Percentiles rank a stretch among this genome's conserved stretches.
These are phyloP conservation scores for Metarhizium guizhouense DNA, from an alignment of 2,329 filamentous ascomycete genomes.

Conservation along the genomic window DNA sequence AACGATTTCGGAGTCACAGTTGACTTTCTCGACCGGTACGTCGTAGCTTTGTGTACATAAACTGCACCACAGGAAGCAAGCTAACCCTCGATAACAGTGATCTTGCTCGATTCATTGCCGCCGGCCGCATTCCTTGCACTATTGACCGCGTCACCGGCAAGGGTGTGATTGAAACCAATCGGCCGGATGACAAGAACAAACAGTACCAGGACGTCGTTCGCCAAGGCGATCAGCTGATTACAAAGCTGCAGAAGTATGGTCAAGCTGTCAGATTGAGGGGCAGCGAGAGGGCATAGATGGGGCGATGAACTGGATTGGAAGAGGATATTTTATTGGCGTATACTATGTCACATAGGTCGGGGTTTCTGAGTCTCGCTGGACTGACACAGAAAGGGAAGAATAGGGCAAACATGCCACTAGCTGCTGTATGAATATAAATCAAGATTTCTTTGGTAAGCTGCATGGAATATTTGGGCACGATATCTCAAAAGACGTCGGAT, in stretches of 20 bases:
- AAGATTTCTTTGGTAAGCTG: not conserved
- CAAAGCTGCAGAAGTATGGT: constrained; percentile 98
- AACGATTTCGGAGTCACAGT: constrained; percentile 94
- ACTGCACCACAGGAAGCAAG: not conserved
- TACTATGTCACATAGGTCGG: not conserved
- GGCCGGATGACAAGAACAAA: constrained; percentile 98
- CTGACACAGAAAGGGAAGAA: not conserved
- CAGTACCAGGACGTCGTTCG: constrained; percentile 97
- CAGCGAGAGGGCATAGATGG: constrained; percentile 72
- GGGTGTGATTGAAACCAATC: constrained; percentile 95
- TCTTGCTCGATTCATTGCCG: constrained; percentile 93
- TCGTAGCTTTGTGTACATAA: constrained; percentile 23
- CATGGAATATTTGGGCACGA: not conserved
- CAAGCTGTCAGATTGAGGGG: constrained; percentile 90
- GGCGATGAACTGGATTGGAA: not conserved
- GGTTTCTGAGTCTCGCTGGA: not conserved
- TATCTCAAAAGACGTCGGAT: too few species aligned
- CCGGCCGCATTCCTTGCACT: constrained; percentile 87
- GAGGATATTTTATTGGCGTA: not conserved
- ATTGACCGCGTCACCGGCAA: constrained; percentile 96
- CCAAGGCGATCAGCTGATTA: constrained; percentile 95
- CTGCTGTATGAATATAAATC: constrained; percentile 7
- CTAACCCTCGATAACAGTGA: constrained; percentile 47
- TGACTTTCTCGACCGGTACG: constrained; percentile 88
- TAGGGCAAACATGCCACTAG: not conserved